Conservation (phyloP, 306 rosid species). For the Geum urbanum region DNA sequence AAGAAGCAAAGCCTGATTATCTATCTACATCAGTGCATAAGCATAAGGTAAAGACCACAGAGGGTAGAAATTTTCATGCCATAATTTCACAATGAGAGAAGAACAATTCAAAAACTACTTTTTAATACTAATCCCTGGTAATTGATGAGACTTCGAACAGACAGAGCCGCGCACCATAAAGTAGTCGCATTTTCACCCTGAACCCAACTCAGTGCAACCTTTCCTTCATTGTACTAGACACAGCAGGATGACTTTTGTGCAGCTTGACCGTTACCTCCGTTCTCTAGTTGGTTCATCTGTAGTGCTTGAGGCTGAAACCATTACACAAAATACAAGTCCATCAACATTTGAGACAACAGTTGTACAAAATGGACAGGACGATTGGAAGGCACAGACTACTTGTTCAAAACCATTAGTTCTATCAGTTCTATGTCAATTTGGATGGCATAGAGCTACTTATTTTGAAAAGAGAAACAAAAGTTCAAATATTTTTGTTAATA, state of each 20-base stretch:
- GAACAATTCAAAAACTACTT: conserved; percentile 28
- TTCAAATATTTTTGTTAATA: neutral
- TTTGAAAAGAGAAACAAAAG: neutral
- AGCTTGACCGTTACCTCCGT: conserved; percentile 42
- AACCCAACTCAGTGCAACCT: conserved; percentile 27
- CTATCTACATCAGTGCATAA: conserved; percentile 31
- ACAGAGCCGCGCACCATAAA: conserved; percentile 26
- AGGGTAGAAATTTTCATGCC: conserved; percentile 17
- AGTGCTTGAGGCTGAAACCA: conserved; percentile 62
- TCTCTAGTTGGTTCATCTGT: conserved; percentile 58
- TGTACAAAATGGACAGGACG: neutral
- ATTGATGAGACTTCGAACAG: conserved; percentile 26
- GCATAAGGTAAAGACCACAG: conserved; percentile 3
- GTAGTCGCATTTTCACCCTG: conserved; percentile 24
- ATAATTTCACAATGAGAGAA: conserved; percentile 24
- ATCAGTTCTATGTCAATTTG: neutral
- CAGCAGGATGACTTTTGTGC: conserved; percentile 69
- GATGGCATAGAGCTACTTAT: neutral
- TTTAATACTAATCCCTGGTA: conserved; percentile 30
- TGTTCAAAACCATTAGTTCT: neutral
- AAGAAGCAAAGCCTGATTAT: conserved; percentile 27
- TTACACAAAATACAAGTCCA: conserved; percentile 10
- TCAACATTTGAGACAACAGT: conserved; percentile 15
- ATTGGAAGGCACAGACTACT: neutral
- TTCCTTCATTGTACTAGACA: conserved; percentile 31